phyloP scores from a whole-genome alignment of 1,139 yeast species.

The Pichia sp. region DNA sequence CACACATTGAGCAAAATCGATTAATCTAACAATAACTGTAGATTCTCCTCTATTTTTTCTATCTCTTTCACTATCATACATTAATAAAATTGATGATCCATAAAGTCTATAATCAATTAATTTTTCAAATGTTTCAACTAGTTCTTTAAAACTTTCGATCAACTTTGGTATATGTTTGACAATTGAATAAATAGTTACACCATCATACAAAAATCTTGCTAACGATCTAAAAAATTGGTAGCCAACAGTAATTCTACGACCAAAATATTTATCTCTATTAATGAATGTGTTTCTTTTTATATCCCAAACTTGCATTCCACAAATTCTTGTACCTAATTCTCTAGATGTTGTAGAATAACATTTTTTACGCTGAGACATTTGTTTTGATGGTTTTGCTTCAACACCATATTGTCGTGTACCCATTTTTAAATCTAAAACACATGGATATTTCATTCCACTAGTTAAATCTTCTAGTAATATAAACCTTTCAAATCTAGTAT shows the following conservation, averaged over 20 bases:
- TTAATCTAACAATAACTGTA: slow-evolving; percentile 53
- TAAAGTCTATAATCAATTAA: slow-evolving; percentile 82
- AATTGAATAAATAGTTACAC: slow-evolving; percentile 50
- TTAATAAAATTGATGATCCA: slow-evolving; percentile 81
- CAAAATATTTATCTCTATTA: slow-evolving; percentile 85
- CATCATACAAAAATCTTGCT: slow-evolving; percentile 75
- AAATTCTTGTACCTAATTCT: slow-evolving; percentile 79
- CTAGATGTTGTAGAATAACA: slow-evolving; percentile 79
- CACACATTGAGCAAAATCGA: slow-evolving; percentile 93
- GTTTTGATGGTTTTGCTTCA: slow-evolving; percentile 70
- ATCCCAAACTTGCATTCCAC: slow-evolving; percentile 92
- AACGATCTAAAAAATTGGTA: slow-evolving; percentile 68
- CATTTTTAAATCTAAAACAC: slow-evolving; percentile 94
- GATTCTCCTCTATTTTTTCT: slow-evolving; percentile 21
- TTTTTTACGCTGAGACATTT: slow-evolving; percentile 71
- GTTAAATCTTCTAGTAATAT: slow-evolving; percentile 90
- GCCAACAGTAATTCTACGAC: slow-evolving; percentile 72
- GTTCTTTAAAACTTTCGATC: slow-evolving; percentile 51
- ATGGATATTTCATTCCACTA: slow-evolving; percentile 71
- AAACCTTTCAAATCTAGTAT: slow-evolving; percentile 64
- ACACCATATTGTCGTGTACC: slow-evolving; percentile 99
- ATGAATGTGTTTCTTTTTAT: slow-evolving; percentile 40
- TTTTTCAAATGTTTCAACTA: slow-evolving; percentile 47
- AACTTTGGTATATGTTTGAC: slow-evolving; percentile 63
- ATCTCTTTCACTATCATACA: slow-evolving; percentile 58